phyloP scores from a whole-genome alignment of 768 basidiomycete species.

The Auriscalpium orientale region DNA sequence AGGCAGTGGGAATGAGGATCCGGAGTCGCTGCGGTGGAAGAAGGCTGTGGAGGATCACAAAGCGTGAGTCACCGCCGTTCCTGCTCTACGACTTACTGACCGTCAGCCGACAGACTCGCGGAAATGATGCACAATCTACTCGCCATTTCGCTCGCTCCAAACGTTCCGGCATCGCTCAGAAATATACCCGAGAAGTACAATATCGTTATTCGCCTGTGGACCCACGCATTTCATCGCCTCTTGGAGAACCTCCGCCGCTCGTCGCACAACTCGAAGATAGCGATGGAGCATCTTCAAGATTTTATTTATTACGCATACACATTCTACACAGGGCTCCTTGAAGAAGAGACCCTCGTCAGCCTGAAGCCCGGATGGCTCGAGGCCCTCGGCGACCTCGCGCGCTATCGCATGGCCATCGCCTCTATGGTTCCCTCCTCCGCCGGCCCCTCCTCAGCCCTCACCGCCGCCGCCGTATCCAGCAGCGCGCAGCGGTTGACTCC shows the following conservation, averaged over 20 bases:
- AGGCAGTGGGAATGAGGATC: slow-evolving; percentile 40
- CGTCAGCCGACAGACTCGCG: slow-evolving; percentile 55
- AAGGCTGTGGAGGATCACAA: slow-evolving; percentile 76
- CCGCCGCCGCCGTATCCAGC: slow-evolving; percentile 45
- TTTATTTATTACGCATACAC: slow-evolving; percentile 94
- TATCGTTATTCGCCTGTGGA: slow-evolving; percentile 91
- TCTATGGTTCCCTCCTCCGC: slow-evolving; percentile 58
- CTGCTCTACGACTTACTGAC: slow-evolving; percentile 6
- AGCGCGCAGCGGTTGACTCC: slow-evolving; percentile 22
- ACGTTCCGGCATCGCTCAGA: slow-evolving; percentile 81
- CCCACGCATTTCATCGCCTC: slow-evolving; percentile 81
- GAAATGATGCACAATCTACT: slow-evolving; percentile 88
- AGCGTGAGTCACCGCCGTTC: slow-evolving; percentile 39
- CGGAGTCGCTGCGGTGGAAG: slow-evolving; percentile 71
- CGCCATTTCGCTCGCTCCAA: slow-evolving; percentile 75
- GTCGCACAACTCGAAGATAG: slow-evolving; percentile 58
- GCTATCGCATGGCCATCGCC: slow-evolving; percentile 96
- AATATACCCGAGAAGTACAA: slow-evolving; percentile 92
- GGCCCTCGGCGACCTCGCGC: slow-evolving; percentile 90
- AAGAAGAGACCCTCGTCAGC: slow-evolving; percentile 60
- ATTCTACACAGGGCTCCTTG: slow-evolving; percentile 85
- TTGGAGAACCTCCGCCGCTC: slow-evolving; percentile 87
- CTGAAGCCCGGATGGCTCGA: slow-evolving; percentile 91
- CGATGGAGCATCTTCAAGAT: slow-evolving; percentile 88
- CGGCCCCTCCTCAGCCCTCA: slow-evolving; percentile 33